A percentile compares a stretch with the other conserved stretches of the same genome.
These are phyloP conservation scores for Cubamyces lactineus DNA, from an alignment of 768 basidiomycete species.

Conservation along the genomic window DNA sequence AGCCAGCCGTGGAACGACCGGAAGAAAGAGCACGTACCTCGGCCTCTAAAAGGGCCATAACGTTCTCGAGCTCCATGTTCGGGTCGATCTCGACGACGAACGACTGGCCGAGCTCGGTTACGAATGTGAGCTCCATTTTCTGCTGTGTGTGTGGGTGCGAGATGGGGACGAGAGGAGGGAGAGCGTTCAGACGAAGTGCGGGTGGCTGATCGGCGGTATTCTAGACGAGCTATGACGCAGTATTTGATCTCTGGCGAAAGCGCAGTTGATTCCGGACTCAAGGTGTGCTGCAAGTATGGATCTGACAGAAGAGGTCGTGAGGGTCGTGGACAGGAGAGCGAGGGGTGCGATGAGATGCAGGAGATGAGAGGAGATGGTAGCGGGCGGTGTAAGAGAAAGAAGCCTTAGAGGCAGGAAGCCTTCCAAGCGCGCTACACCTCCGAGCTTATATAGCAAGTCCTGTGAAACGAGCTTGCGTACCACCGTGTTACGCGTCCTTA, in stretches of 20 bases:
- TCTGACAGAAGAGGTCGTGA: too few relatives aligned
- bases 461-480: conserved; percentile 13
- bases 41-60: conserved; percentile 92
- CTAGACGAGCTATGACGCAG: conserved; percentile 5
- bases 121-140: conserved; percentile 72
- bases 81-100: conserved; percentile 84
- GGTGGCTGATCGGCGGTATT: conserved; percentile 8
- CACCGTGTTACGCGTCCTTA: conserved; percentile 4
- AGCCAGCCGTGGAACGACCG: background rate
- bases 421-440: background rate
- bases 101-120: conserved; percentile 65
- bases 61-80: conserved; percentile 88
- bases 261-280: too few relatives aligned
- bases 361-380: too few relatives aligned
- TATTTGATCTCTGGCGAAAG: background rate
- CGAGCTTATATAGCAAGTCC: conserved; percentile 17
- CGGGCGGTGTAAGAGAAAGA: background rate
- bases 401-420: background rate
- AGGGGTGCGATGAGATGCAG: too few relatives aligned
- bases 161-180: background rate
- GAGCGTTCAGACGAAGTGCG: background rate
- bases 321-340: too few relatives aligned
- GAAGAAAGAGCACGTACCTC: conserved; percentile 62
- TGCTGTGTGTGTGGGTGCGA: background rate
- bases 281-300: too few relatives aligned